These are phyloP conservation scores for Cutaneotrichosporon daszewskae DNA, from an alignment of 1,284 basidiomycete genomes.

Conservation along the genomic window DNA sequence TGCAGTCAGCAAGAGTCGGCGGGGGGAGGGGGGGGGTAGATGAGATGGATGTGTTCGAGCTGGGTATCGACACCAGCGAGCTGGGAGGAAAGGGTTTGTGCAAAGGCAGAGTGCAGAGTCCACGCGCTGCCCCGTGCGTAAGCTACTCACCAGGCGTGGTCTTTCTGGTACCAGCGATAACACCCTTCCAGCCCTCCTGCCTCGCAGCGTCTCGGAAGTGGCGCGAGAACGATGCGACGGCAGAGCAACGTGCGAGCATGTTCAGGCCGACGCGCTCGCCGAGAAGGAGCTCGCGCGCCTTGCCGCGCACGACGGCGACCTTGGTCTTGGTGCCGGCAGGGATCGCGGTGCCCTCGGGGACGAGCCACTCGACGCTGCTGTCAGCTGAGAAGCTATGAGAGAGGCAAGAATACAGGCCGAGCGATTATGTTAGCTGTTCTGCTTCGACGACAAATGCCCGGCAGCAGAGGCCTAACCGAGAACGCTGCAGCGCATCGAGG, in stretches of 20 bases:
- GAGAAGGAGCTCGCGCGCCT: slow-evolving; percentile 79
- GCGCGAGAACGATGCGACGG: slow-evolving; percentile 88
- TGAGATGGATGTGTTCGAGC: too few relatives aligned
- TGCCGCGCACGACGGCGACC: slow-evolving; percentile 86
- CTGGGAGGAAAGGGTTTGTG: too few relatives aligned
- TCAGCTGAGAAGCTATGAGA: too few relatives aligned
- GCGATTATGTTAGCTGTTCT: too few relatives aligned
- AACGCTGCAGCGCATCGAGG: too few relatives aligned
- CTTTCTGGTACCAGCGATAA: slow-evolving; percentile 93
- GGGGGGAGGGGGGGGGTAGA: too few relatives aligned
- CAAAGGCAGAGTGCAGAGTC: too few relatives aligned
- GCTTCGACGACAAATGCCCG: too few relatives aligned
- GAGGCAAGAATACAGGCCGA: too few relatives aligned
- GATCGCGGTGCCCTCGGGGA: slow-evolving; percentile 76
- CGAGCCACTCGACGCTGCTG: slow-evolving; percentile 83
- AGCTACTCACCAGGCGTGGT: slow-evolving; percentile 86
- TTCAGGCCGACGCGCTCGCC: slow-evolving; percentile 95
- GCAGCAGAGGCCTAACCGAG: too few relatives aligned
- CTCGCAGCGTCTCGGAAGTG: slow-evolving; percentile 73
- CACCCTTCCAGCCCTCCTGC: slow-evolving; percentile 73
- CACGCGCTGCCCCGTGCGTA: too few relatives aligned
- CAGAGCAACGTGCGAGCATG: slow-evolving; percentile 88
- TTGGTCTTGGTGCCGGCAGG: slow-evolving; percentile 62
- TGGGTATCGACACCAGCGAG: too few relatives aligned
- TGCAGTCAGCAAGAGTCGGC: slow-evolving; percentile 31